Evolutionary conservation across 164 flowering plant genomes (phyloP).

Genomic region (Piper betle): DNA sequence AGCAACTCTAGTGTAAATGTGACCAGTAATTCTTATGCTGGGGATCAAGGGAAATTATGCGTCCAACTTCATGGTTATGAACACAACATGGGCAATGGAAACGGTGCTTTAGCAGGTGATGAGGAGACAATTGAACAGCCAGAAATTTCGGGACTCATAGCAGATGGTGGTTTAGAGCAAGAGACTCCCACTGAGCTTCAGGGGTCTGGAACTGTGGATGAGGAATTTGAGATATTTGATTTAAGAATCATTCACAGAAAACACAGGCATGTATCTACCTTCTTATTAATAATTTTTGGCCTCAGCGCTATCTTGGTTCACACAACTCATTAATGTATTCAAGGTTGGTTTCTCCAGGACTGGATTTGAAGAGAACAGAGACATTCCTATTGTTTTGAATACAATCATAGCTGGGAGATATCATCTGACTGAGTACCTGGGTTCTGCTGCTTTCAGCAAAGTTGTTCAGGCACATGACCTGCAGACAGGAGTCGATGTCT

Average conservation of each 20-base stretch:
- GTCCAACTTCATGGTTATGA: constrained; percentile 9
- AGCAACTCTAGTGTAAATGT: not conserved
- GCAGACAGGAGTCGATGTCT: constrained; percentile 65
- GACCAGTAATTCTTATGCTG: constrained; percentile 2
- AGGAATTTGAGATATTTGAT: constrained; percentile 69
- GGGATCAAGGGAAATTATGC: constrained; percentile 10
- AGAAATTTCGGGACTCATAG: constrained; percentile 13
- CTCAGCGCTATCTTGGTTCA: not conserved
- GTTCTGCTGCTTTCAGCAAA: constrained; percentile 94
- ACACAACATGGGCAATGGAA: constrained; percentile 15
- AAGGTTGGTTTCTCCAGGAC: constrained; percentile 48
- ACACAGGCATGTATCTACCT: constrained; percentile 42
- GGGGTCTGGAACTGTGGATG: constrained; percentile 25
- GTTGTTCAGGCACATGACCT: constrained; percentile 90
- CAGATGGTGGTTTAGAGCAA: constrained; percentile 25
- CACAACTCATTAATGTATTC: constrained; percentile 3
- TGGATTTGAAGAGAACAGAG: constrained; percentile 91
- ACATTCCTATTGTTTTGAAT: constrained; percentile 60
- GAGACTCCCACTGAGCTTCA: constrained; percentile 29
- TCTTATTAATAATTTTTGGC: not conserved
- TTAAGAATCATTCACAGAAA: constrained; percentile 81
- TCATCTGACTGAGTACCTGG: constrained; percentile 67
- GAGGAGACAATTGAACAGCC: constrained; percentile 19
- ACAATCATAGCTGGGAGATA: constrained; percentile 73
- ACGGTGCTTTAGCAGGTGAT: constrained; percentile 11